Evolutionary conservation across 768 basidiomycete genomes (phyloP).

Genomic region (Leccinum sublutescens): DNA sequence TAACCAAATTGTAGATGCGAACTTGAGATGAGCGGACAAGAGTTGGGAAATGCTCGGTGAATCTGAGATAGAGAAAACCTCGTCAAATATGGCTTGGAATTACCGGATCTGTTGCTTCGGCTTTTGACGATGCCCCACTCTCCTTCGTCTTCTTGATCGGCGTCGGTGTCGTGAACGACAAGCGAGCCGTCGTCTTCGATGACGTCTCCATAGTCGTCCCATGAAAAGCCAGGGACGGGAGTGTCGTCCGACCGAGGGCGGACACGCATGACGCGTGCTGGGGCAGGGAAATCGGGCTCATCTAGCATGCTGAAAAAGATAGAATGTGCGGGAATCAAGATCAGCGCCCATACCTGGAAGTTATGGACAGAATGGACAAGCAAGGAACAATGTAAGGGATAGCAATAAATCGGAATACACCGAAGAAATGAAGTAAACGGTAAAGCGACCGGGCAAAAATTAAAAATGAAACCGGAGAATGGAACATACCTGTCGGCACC

Average conservation of each 20-base stretch:
- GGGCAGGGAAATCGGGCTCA: constrained; percentile 48
- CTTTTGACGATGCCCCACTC: constrained; percentile 75
- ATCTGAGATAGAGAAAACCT: constrained; percentile 41
- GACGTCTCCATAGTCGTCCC: constrained; percentile 77
- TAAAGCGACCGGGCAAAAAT: neutral
- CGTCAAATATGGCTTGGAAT: constrained; percentile 48
- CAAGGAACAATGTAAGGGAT: neutral
- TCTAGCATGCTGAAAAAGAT: constrained; percentile 55
- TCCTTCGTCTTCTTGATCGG: constrained; percentile 71
- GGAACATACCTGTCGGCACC: constrained; percentile 65
- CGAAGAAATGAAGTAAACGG: neutral
- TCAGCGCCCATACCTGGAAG: constrained; percentile 2
- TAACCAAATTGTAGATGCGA: constrained; percentile 65
- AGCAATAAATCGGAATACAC: neutral
- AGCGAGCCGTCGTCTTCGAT: constrained; percentile 34
- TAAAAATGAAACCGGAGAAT: neutral
- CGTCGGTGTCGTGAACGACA: constrained; percentile 56
- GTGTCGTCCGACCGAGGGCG: constrained; percentile 54
- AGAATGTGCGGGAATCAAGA: neutral
- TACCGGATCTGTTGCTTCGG: constrained; percentile 42
- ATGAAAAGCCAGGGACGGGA: constrained; percentile 65
- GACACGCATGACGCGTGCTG: constrained; percentile 71
- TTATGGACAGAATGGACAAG: neutral
- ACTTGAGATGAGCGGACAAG: constrained; percentile 37
- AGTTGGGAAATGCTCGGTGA: constrained; percentile 40